Conservation (phyloP, 257 asterid genomes). For the Oldenlandia corymbosa region DNA sequence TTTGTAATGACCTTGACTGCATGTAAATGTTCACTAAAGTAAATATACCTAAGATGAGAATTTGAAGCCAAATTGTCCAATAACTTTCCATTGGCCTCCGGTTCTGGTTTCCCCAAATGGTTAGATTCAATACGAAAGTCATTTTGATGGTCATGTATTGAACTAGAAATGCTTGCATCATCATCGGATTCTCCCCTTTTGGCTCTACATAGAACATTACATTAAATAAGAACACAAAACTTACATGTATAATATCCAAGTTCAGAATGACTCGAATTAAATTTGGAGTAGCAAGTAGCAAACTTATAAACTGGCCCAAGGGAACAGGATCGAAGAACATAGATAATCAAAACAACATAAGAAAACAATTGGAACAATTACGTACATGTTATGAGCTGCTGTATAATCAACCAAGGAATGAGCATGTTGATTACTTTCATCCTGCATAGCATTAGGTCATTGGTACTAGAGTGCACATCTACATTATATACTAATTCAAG, state of each 20-base stretch:
- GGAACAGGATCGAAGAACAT: not conserved
- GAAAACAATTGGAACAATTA: constrained; percentile 19
- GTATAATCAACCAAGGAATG: constrained; percentile 41
- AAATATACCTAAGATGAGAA: constrained; percentile 43
- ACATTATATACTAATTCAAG: not conserved
- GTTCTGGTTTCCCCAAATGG: constrained; percentile 35
- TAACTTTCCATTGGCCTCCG: constrained; percentile 44
- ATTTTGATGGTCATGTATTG: constrained; percentile 33
- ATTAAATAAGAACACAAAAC: constrained; percentile 13
- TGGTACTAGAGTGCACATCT: constrained; percentile 2
- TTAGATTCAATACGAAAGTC: constrained; percentile 42
- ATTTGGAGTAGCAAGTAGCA: not conserved
- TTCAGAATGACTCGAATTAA: not conserved
- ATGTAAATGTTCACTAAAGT: not conserved
- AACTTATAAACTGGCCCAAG: not conserved
- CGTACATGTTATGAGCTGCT: constrained; percentile 43
- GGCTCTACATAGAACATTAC: constrained; percentile 32
- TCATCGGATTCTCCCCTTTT: constrained; percentile 57
- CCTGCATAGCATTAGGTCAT: constrained; percentile 49
- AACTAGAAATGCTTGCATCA: constrained; percentile 38
- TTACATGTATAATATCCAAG: constrained; percentile 3
- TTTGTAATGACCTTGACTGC: not conserved
- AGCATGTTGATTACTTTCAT: constrained; percentile 44
- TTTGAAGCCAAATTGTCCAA: constrained; percentile 32
- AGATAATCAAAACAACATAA: not conserved